Evolutionary conservation across 352 stramenopile genomes (phyloP).

Genomic region (Elongisporangium prolatum): DNA sequence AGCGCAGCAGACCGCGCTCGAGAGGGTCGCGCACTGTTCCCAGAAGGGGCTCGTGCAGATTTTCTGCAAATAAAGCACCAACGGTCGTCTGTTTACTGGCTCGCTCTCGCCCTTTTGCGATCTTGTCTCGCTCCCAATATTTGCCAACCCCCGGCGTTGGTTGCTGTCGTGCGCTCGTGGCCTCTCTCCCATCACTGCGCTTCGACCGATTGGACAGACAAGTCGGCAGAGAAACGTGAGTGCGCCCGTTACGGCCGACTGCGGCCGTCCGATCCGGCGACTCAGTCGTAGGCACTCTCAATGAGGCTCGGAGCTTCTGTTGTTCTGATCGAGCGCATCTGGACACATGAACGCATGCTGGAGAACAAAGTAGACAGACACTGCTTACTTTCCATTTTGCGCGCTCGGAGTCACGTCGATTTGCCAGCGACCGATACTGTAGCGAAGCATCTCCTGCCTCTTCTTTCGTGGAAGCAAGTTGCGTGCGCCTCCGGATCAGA

Average conservation of each 20-base stretch:
- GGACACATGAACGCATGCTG: neutral
- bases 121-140: neutral
- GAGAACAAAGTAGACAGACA: neutral
- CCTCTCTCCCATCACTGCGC: constrained; percentile 4
- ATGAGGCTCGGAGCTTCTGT: neutral
- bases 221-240: neutral
- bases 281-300: neutral
- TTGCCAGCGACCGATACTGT: too few species aligned
- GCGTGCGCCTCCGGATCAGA: neutral
- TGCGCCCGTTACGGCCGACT: neutral
- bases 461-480: neutral
- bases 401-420: neutral
- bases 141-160: neutral
- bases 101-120: constrained; percentile 7
- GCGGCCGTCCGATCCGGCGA: neutral
- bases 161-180: constrained; percentile 1
- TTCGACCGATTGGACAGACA: neutral
- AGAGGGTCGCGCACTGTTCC: constrained; percentile 32
- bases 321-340: neutral
- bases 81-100: constrained; percentile 3
- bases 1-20: constrained; percentile 51
- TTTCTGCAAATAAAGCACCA: constrained; percentile 33
- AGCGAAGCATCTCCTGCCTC: neutral
- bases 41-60: constrained; percentile 69
- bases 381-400: neutral